phyloP scores from a whole-genome alignment of 1,139 yeast species.

The Nakaseomyces uthaithaninus region DNA sequence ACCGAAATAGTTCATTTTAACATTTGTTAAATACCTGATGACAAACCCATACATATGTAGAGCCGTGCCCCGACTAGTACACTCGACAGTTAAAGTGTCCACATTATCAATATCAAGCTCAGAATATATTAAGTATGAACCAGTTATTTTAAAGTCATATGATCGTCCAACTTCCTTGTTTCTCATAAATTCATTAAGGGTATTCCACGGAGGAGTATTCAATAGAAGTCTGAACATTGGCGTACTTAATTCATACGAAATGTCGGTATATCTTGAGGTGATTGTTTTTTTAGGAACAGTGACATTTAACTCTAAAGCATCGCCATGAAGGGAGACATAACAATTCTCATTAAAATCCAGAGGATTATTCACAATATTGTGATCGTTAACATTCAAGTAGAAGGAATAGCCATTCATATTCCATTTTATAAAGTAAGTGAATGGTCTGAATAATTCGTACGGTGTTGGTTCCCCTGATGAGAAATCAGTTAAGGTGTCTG shows the following conservation, averaged over 20 bases:
- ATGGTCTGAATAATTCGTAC: conserved; percentile 70
- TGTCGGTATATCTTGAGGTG: conserved; percentile 47
- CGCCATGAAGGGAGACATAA: conserved; percentile 67
- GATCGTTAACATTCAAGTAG: conserved; percentile 73
- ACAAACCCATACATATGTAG: conserved; percentile 73
- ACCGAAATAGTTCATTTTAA: conserved; percentile 86
- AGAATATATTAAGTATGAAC: conserved; percentile 57
- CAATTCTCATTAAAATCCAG: conserved; percentile 74
- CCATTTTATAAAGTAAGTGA: conserved; percentile 58
- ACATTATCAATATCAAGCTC: conserved; percentile 56
- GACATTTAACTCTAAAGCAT: conserved; percentile 41
- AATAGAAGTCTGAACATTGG: conserved; percentile 54
- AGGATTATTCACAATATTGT: conserved; percentile 82
- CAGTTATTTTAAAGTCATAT: conserved; percentile 50
- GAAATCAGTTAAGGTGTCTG: conserved; percentile 72
- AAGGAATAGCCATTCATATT: conserved; percentile 46
- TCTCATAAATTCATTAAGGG: conserved; percentile 61
- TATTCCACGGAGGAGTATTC: conserved; percentile 89
- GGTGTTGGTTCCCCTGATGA: conserved; percentile 63
- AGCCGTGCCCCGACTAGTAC: conserved; percentile 59
- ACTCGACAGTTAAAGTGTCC: conserved; percentile 59
- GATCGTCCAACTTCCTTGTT: conserved; percentile 59
- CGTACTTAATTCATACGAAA: conserved; percentile 48
- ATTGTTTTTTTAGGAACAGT: conserved; percentile 57
- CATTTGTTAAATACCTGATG: conserved; percentile 63